Base-by-base conservation (phyloP, 305 asterid species). In the Lippia alba region DNA sequence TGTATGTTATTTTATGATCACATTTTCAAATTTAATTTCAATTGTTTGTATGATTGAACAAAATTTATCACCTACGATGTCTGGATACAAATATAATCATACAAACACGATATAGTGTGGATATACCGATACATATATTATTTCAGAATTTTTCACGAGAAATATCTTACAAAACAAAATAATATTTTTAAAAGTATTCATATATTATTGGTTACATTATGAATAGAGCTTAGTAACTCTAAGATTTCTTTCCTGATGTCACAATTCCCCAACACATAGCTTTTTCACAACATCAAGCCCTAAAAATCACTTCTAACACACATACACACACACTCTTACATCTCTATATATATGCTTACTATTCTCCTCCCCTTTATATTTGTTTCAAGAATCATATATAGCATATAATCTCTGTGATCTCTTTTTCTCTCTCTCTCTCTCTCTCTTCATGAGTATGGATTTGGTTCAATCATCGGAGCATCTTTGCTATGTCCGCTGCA, bases 401-500 rank as follows among this genome's bases (percentile, higher is more conserved):
- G 49, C 49, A 15, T 51, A 16, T 33, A 45, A 40, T 20, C 48
- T n/a, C n/a, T n/a, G n/a, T n/a, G n/a, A n/a, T n/a, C n/a, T n/a
- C n/a, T n/a, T n/a, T n/a, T n/a, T n/a, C n/a, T n/a, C n/a, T n/a
- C n/a, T n/a, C n/a, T 12, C 39, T 39, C 40, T 53, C 1, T 24
- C 17, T 48, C 12, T 45, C 19, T 15, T 32, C 12, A 15, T 39
- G 72, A 57, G 84, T 85, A 89, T 89, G 97, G 96, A 89, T 74
- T 65, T 75, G 80, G 84, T 74, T 75, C 91, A 83, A 71, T 76
- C 94, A 50, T 58, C 96, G 33, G 96, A 94, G 53, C 97, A 89
- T 73, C 91, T 94, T 70, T 94, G 97, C 90, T 91, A 94, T 75
- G 97, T 89, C 66, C 93, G 90, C 7, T 94, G 99, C 93, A 88